Conservation (phyloP, 192 early-diverging fungal species). For the Entomortierella beljakovae region DNA sequence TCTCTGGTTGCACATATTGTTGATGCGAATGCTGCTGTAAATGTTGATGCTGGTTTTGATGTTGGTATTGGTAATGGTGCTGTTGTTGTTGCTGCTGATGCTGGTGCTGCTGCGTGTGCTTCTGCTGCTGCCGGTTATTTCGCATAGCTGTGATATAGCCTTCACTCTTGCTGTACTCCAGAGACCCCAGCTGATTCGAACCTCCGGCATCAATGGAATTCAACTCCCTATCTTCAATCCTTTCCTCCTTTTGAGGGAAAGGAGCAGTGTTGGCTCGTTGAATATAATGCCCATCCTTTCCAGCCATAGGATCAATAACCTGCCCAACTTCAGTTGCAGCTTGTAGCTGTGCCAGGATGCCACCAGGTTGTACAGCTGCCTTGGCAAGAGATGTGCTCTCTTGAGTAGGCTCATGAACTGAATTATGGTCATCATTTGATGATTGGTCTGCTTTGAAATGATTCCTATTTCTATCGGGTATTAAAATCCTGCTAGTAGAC, state of each 20-base stretch:
- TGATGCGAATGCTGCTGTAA: not conserved
- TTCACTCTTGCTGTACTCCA: slow-evolving; percentile 41
- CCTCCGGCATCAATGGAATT: not conserved
- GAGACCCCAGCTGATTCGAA: not conserved
- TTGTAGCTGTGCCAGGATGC: slow-evolving; percentile 37
- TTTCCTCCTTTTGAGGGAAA: slow-evolving; percentile 20
- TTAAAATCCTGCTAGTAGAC: slow-evolving; percentile 22
- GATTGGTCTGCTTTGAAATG: not conserved
- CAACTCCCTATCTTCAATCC: slow-evolving; percentile 26
- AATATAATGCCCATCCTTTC: slow-evolving; percentile 32
- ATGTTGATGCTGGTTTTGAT: slow-evolving; percentile 2
- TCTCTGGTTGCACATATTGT: not conserved
- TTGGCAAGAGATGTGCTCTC: slow-evolving; percentile 34
- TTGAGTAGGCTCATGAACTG: slow-evolving; percentile 27
- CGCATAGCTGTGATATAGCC: slow-evolving; percentile 11
- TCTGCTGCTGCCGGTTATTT: slow-evolving; percentile 20
- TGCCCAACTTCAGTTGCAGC: slow-evolving; percentile 35
- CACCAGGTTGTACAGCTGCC: slow-evolving; percentile 34
- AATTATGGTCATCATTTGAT: not conserved
- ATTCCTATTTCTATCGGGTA: slow-evolving; percentile 35
- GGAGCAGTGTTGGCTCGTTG: slow-evolving; percentile 39
- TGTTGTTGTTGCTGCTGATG: not conserved
- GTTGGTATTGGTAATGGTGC: not conserved
- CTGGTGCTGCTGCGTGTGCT: slow-evolving; percentile 15
- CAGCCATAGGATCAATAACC: slow-evolving; percentile 25